Evolutionary conservation across 179 eudicot genomes (phyloP).

Genomic region (Silene coronaria): DNA sequence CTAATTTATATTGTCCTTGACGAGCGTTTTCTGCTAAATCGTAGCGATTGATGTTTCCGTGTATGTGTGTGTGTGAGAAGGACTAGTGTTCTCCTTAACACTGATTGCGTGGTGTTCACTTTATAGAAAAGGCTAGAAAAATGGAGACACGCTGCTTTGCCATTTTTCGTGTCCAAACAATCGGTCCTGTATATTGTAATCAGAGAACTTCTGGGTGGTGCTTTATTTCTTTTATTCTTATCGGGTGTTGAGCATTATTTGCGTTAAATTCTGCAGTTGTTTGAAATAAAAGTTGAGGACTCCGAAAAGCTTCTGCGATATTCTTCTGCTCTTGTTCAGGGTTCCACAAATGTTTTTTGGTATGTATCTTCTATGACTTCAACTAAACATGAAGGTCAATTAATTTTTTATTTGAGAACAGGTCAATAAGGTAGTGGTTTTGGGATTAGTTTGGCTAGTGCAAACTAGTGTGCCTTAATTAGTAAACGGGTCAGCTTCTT

Average conservation of each 20-base stretch:
- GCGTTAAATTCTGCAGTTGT: slow-evolving; percentile 47
- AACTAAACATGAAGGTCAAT: not conserved
- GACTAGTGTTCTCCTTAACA: not conserved
- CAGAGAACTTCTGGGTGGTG: not conserved
- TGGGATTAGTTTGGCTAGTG: not conserved
- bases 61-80: not conserved
- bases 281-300: slow-evolving; percentile 73
- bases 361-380: slow-evolving; percentile 27
- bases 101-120: not conserved
- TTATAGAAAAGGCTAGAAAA: not conserved
- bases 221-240: not conserved
- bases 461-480: not conserved
- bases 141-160: not conserved
- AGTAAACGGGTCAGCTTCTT: not conserved
- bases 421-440: not conserved
- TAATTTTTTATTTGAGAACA: not conserved
- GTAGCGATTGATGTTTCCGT: not conserved
- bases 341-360: slow-evolving; percentile 95
- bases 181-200: not conserved
- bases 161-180: not conserved
- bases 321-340: slow-evolving; percentile 94
- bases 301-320: slow-evolving; percentile 77
- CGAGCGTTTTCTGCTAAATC: too few species aligned
- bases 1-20: too few species aligned
- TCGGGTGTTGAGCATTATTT: slow-evolving; percentile 1